Percentiles rank a stretch among this genome's conserved stretches.
Conservation (phyloP, 805 yeast species). For the Kluyveromyces wickerhamii region DNA sequence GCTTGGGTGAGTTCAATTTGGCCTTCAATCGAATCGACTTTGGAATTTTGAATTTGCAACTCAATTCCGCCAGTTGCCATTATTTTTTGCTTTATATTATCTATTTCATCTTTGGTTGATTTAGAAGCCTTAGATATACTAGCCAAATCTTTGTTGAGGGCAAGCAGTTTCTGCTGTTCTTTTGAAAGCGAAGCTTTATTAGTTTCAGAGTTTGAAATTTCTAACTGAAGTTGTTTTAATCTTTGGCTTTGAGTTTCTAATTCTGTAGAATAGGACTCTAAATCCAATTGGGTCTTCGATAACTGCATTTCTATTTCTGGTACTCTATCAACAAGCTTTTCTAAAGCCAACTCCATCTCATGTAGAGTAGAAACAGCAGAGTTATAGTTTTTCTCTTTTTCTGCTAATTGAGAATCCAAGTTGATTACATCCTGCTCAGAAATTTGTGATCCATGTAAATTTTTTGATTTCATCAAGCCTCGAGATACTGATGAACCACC, state of each 20-base stretch:
- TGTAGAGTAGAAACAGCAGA: constrained; percentile 41
- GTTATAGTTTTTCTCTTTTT: constrained; percentile 48
- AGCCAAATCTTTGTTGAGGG: constrained; percentile 35
- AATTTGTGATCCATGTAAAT: constrained; percentile 25
- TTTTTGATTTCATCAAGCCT: constrained; percentile 65
- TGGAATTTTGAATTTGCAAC: constrained; percentile 68
- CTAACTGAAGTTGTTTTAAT: constrained; percentile 31
- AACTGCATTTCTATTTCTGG: constrained; percentile 63
- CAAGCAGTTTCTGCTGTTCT: constrained; percentile 28
- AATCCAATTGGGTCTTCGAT: constrained; percentile 54
- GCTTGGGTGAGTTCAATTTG: constrained; percentile 52
- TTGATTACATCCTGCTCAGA: constrained; percentile 50
- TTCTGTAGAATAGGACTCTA: constrained; percentile 51
- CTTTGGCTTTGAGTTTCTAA: constrained; percentile 38
- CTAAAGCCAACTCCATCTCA: constrained; percentile 54
- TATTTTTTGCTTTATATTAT: constrained; percentile 60
- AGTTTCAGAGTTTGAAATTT: constrained; percentile 13
- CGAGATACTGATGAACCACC: constrained; percentile 69
- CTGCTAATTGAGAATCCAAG: constrained; percentile 43
- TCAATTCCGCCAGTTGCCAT: constrained; percentile 89
- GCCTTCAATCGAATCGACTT: constrained; percentile 67
- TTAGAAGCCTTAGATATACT: constrained; percentile 46
- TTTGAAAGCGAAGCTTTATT: constrained; percentile 33
- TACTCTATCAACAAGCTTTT: constrained; percentile 50
- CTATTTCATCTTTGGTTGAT: constrained; percentile 45